phyloP scores from a whole-genome alignment of 2,329 filamentous ascomycete species.

The Zymoseptoria tritici region DNA sequence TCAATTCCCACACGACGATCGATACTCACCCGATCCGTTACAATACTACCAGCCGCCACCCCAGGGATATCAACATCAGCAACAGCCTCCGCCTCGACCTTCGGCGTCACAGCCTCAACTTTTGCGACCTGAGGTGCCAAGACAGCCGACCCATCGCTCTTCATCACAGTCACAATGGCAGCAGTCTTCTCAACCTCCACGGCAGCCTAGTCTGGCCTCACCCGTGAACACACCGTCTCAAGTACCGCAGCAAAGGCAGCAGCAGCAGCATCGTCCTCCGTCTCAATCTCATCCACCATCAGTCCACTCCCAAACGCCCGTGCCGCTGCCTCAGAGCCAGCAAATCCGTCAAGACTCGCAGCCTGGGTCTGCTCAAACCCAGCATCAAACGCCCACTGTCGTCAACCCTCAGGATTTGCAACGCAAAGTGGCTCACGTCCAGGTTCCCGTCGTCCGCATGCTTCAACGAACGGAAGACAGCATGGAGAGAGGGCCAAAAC shows the following conservation, averaged over 20 bases:
- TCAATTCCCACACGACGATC: constrained; percentile 4
- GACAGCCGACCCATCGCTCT: background rate
- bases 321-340: background rate
- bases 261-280: constrained; percentile 3
- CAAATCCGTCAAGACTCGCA: background rate
- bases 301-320: background rate
- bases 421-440: constrained; percentile 16
- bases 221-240: background rate
- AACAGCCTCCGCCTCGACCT: constrained; percentile 7
- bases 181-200: background rate
- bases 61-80: constrained; percentile 8
- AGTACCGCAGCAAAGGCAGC: background rate
- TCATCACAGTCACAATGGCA: constrained; percentile 4
- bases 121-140: background rate
- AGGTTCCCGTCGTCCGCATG: constrained; percentile 10
- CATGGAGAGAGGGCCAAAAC: constrained; percentile 19
- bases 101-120: constrained; percentile 2
- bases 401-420: constrained; percentile 4
- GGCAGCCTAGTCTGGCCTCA: background rate
- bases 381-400: background rate
- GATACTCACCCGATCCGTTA: constrained; percentile 15
- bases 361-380: background rate
- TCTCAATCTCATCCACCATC: constrained; percentile 1
- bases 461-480: constrained; percentile 1
- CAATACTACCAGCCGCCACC: constrained; percentile 12